Evolutionary conservation across 1,284 basidiomycete genomes (phyloP).

Genomic region (Polyporus tsugae): DNA sequence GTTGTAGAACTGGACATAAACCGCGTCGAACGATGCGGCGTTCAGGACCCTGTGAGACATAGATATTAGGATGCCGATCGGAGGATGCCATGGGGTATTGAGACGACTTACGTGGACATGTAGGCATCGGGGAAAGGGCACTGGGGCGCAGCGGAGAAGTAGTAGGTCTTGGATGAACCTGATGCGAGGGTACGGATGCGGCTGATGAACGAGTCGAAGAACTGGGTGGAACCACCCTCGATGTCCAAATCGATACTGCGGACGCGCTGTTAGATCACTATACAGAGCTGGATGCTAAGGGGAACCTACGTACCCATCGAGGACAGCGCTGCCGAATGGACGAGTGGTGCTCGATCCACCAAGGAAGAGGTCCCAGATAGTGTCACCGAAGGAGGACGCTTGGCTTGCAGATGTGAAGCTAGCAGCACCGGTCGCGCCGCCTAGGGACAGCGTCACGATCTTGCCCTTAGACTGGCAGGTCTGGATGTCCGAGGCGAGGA

Average conservation of each 20-base stretch:
- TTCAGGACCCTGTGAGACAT: slow-evolving; percentile 51
- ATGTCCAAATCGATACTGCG: slow-evolving; percentile 67
- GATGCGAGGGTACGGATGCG: slow-evolving; percentile 55
- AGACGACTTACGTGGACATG: slow-evolving; percentile 48
- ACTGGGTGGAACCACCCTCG: slow-evolving; percentile 61
- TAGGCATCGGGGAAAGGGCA: slow-evolving; percentile 72
- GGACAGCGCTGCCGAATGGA: slow-evolving; percentile 68
- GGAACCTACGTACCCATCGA: slow-evolving; percentile 62
- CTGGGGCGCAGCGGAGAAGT: slow-evolving; percentile 70
- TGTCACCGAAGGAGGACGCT: slow-evolving; percentile 60
- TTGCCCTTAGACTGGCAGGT: slow-evolving; percentile 71
- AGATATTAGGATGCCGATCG: background rate
- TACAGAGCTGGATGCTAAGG: background rate
- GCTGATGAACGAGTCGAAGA: slow-evolving; percentile 63
- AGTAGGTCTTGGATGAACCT: slow-evolving; percentile 65
- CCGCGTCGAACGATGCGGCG: slow-evolving; percentile 63
- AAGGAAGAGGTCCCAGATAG: slow-evolving; percentile 73
- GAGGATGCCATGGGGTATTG: background rate
- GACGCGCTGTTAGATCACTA: slow-evolving; percentile 1
- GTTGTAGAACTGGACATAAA: slow-evolving; percentile 75
- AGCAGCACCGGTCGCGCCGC: slow-evolving; percentile 64
- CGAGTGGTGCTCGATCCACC: slow-evolving; percentile 62
- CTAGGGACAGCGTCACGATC: slow-evolving; percentile 69
- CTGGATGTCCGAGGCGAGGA: slow-evolving; percentile 62
- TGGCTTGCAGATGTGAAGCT: slow-evolving; percentile 62